Percentiles rank a stretch among this genome's conserved stretches.
Conservation (phyloP, 257 asterid genomes). For the Fraxinus cuspidata region DNA sequence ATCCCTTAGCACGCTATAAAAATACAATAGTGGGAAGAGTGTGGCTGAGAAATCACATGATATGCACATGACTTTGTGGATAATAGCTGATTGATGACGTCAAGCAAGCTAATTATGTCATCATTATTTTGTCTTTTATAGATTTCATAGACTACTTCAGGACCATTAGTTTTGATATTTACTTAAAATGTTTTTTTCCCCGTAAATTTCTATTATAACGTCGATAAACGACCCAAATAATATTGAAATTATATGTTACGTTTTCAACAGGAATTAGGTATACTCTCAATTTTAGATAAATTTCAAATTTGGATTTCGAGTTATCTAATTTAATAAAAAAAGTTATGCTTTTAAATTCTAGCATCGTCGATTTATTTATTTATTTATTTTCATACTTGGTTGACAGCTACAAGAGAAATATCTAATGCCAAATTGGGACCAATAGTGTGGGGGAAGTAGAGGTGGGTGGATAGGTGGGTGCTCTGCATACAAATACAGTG, state of each 20-base stretch:
- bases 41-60: background rate
- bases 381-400: no score
- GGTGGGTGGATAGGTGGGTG: background rate
- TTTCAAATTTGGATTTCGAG: no score
- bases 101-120: background rate
- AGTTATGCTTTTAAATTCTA: background rate
- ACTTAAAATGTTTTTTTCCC: no score
- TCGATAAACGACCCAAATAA: background rate
- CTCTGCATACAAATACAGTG: background rate
- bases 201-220: no score
- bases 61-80: background rate
- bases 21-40: background rate
- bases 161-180: no score
- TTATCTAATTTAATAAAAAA: background rate
- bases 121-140: background rate
- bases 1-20: background rate
- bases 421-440: background rate
- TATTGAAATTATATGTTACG: background rate
- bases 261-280: background rate
- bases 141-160: no score
- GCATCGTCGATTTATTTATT: background rate
- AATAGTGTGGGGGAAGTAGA: background rate
- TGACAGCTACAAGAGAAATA: no score
- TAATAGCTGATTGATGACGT: background rate
- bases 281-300: no score